Evolutionary conservation across 768 basidiomycete species (phyloP).

Genomic region (Termitomyces sp.): DNA sequence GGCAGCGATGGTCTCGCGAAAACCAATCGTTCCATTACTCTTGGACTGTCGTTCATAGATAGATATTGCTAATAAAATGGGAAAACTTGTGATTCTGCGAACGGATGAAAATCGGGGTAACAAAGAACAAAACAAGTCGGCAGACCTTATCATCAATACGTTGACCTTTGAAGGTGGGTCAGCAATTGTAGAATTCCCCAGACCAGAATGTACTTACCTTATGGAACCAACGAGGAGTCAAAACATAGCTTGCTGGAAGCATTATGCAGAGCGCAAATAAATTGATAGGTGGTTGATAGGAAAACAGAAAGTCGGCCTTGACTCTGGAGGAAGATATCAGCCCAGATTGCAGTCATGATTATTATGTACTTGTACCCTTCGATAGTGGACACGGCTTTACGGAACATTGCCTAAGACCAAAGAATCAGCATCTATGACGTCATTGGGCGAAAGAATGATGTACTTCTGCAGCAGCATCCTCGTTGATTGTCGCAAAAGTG

Average conservation of each 20-base stretch:
- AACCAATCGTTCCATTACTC: conserved; percentile 52
- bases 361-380: conserved; percentile 58
- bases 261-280: conserved; percentile 81
- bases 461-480: conserved; percentile 91
- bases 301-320: conserved; percentile 88
- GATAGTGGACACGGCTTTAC: conserved; percentile 88
- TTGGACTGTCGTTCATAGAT: conserved; percentile 85
- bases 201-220: conserved; percentile 45
- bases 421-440: conserved; percentile 2
- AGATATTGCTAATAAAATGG: conserved; percentile 74
- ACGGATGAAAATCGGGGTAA: not conserved
- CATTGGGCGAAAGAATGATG: conserved; percentile 2
- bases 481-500: conserved; percentile 90
- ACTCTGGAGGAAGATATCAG: conserved; percentile 38
- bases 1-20: conserved; percentile 69
- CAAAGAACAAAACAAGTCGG: not conserved
- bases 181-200: not conserved
- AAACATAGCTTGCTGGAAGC: conserved; percentile 78
- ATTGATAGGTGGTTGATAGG: conserved; percentile 93
- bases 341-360: not conserved
- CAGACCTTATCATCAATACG: conserved; percentile 79
- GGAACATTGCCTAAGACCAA: conserved; percentile 76
- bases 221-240: conserved; percentile 97
- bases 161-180: conserved; percentile 51
- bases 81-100: conserved; percentile 72